phyloP scores from a whole-genome alignment of 176 grass and related monocot species.

The Melocanna baccifera region DNA sequence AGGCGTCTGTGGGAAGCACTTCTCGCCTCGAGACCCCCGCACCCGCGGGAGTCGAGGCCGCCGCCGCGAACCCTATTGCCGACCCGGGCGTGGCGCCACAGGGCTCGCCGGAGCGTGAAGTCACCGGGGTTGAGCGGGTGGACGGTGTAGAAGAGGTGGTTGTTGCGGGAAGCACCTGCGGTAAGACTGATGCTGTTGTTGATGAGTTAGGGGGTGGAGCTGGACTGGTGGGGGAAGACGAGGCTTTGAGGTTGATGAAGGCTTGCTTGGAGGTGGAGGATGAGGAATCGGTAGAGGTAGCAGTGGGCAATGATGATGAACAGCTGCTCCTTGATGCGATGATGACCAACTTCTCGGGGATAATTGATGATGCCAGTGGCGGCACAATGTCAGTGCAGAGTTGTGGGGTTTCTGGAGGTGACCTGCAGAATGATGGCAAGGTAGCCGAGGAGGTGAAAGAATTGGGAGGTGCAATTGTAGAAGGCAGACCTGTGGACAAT shows the following conservation, averaged over 20 bases:
- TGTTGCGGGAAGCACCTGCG: neutral
- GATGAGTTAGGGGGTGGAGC: neutral
- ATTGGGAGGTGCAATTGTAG: constrained; percentile 9
- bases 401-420: neutral
- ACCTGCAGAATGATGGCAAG: constrained; percentile 18
- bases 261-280: constrained; percentile 31
- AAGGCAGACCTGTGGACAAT: neutral
- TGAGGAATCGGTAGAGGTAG: constrained; percentile 15
- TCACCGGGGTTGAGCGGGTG: neutral
- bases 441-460: constrained; percentile 28
- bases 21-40: neutral
- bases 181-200: neutral
- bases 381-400: neutral
- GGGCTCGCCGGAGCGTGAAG: neutral
- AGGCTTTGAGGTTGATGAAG: constrained; percentile 36
- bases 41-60: neutral
- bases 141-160: neutral
- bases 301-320: constrained; percentile 17
- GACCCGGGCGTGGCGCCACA: neutral
- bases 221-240: constrained; percentile 21
- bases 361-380: constrained; percentile 38
- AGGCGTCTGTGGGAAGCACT: neutral
- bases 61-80: constrained; percentile 12
- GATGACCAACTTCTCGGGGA: constrained; percentile 50
- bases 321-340: constrained; percentile 36